These are phyloP conservation scores for Chrysochromulina parva DNA, from an alignment of 78 protist species.

Conservation along the genomic window DNA sequence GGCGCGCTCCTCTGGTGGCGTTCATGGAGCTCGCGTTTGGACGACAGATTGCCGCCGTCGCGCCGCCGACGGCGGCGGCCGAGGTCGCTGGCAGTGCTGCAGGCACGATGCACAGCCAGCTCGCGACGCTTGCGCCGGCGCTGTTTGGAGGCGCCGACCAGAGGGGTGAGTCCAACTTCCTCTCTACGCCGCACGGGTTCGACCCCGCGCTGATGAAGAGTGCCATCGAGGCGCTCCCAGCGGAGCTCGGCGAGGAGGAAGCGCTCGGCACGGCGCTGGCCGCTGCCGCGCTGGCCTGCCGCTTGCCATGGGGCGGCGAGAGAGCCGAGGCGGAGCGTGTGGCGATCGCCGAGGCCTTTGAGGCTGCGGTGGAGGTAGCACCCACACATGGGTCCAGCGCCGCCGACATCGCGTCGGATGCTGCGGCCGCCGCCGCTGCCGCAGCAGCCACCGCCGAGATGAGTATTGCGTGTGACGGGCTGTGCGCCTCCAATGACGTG, in stretches of 20 bases:
- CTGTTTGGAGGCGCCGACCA: slow-evolving; percentile 17
- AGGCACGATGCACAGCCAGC: not conserved
- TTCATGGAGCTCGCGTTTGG: not conserved
- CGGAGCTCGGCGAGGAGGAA: not conserved
- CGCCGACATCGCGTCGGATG: not conserved
- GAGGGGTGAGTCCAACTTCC: not conserved
- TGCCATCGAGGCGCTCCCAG: not conserved
- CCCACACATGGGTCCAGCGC: not conserved
- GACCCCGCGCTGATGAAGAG: not conserved
- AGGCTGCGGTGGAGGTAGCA: not conserved
- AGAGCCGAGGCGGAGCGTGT: not conserved
- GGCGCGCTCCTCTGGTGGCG: not conserved
- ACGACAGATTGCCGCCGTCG: not conserved
- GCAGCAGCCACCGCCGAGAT: not conserved
- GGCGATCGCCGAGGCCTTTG: not conserved
- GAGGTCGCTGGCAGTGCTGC: not conserved
- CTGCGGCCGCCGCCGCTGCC: not conserved
- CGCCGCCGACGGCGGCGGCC: not conserved
- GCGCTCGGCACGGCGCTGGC: not conserved
- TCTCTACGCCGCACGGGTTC: not conserved
- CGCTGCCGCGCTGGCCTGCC: not conserved
- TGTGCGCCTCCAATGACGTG: slow-evolving; percentile 1
- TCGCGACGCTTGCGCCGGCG: not conserved
- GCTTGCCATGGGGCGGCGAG: too few relatives aligned
- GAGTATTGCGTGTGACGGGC: not conserved